A percentile compares a stretch with the other conserved stretches of the same genome.
phyloP scores from a whole-genome alignment of 331 rosid species.

The Stylosanthes scabra region DNA sequence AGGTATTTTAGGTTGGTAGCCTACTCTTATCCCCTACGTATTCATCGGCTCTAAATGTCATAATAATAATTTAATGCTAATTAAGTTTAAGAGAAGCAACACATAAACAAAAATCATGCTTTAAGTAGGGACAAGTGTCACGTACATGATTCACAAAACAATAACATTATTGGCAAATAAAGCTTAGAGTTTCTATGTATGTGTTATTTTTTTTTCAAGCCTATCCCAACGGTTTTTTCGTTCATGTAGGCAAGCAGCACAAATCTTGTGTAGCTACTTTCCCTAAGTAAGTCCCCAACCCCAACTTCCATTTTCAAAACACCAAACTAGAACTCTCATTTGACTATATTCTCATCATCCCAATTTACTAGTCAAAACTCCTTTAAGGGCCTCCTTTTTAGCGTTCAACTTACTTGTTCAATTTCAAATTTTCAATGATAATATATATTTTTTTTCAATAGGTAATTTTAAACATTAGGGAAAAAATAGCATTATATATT shows the following conservation, averaged over 20 bases:
- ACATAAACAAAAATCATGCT: neutral
- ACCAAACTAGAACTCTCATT: neutral
- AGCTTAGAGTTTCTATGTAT: conserved; percentile 2
- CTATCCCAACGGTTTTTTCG: conserved; percentile 51
- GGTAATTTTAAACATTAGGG: neutral
- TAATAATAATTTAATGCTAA: conserved; percentile 24
- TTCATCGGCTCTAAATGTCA: neutral
- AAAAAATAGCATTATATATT: neutral
- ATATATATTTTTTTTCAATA: neutral
- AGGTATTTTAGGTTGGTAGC: conserved; percentile 71
- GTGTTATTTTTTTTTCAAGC: conserved; percentile 45
- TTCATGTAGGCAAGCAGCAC: conserved; percentile 11
- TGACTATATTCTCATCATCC: neutral
- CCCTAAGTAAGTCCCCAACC: conserved; percentile 38
- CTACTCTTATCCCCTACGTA: conserved; percentile 59
- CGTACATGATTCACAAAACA: neutral
- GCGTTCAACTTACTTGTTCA: neutral
- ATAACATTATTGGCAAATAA: conserved; percentile 35
- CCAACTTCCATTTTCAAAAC: conserved; percentile 31
- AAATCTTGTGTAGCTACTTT: conserved; percentile 33
- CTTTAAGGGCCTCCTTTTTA: neutral
- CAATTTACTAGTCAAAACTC: conserved; percentile 1
- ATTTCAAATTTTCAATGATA: neutral
- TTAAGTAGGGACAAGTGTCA: conserved; percentile 27
- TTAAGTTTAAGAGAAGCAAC: conserved; percentile 15